Evolutionary conservation across 1,139 yeast genomes (phyloP).

Genomic region (Geotrichum histeridarum): DNA sequence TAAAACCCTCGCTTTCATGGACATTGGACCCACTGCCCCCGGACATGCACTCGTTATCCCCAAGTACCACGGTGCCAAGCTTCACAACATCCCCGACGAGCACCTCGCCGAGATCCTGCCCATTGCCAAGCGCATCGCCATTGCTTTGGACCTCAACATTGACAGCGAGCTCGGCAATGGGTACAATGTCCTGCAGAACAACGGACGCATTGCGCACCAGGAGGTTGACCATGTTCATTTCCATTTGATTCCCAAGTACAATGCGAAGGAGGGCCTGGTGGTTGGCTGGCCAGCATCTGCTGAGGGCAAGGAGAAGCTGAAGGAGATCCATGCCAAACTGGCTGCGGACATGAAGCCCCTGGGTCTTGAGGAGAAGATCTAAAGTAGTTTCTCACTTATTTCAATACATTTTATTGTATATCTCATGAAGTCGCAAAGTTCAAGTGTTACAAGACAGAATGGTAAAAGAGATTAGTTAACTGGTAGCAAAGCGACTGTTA

Average conservation of each 20-base stretch:
- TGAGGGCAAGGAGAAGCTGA: conserved; percentile 57
- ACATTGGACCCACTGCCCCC: conserved; percentile 82
- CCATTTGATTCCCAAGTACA: conserved; percentile 87
- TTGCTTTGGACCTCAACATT: conserved; percentile 59
- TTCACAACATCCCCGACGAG: conserved; percentile 90
- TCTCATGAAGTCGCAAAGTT: no score
- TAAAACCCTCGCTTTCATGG: conserved; percentile 75
- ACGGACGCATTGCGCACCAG: conserved; percentile 91
- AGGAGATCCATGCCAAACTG: conserved; percentile 59
- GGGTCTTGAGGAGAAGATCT: conserved; percentile 12
- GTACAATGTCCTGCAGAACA: conserved; percentile 85
- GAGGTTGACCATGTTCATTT: conserved; percentile 92
- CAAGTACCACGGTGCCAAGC: conserved; percentile 83
- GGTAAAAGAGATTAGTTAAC: no score
- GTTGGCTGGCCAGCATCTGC: conserved; percentile 92
- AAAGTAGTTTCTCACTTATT: not conserved
- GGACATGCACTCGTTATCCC: conserved; percentile 90
- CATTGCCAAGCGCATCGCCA: conserved; percentile 76
- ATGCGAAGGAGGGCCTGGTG: conserved; percentile 59
- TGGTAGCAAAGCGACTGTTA: no score
- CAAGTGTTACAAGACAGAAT: no score
- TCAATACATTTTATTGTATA: not conserved
- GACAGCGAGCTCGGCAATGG: conserved; percentile 66
- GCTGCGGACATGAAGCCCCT: conserved; percentile 31
- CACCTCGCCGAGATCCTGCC: conserved; percentile 80